Evolutionary conservation across 2,329 filamentous ascomycete genomes (phyloP).

Genomic region (Epichloe baconii): DNA sequence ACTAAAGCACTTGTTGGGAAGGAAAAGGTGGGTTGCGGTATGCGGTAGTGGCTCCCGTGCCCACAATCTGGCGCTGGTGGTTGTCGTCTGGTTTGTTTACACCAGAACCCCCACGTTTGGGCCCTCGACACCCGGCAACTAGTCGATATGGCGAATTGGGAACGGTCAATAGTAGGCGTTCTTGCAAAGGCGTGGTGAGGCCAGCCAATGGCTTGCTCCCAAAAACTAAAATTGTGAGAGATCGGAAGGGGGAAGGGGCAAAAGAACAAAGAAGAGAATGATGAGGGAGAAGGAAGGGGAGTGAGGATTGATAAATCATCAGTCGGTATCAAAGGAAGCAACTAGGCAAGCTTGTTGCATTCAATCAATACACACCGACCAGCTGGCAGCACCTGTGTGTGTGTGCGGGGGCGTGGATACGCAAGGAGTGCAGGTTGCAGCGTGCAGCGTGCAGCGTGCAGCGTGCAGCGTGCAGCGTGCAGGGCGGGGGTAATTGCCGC

Average conservation of each 20-base stretch:
- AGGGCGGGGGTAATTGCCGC: no score
- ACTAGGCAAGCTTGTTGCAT: not conserved
- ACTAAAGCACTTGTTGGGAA: not conserved
- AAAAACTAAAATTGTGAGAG: not conserved
- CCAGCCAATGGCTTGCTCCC: not conserved
- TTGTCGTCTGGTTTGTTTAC: not conserved
- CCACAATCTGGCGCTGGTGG: not conserved
- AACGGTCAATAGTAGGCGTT: no score
- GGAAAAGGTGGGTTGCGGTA: slow-evolving; percentile 1
- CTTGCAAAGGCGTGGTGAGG: not conserved
- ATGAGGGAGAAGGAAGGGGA: not conserved
- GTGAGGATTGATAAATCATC: not conserved
- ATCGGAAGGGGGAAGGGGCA: not conserved
- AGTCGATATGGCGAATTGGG: not conserved
- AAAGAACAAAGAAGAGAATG: not conserved
- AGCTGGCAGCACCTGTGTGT: not conserved
- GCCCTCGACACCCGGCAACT: not conserved
- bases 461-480: no score
- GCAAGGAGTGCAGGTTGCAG: no score
- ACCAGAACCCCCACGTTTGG: not conserved
- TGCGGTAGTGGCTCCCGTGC: slow-evolving; percentile 1
- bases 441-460: no score
- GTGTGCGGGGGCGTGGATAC: no score
- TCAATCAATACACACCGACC: not conserved
- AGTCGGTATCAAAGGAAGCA: not conserved